Percentiles rank a stretch among this genome's conserved stretches.
Evolutionary conservation across 305 asterid genomes (phyloP).

Genomic region (Rubia peregrina): DNA sequence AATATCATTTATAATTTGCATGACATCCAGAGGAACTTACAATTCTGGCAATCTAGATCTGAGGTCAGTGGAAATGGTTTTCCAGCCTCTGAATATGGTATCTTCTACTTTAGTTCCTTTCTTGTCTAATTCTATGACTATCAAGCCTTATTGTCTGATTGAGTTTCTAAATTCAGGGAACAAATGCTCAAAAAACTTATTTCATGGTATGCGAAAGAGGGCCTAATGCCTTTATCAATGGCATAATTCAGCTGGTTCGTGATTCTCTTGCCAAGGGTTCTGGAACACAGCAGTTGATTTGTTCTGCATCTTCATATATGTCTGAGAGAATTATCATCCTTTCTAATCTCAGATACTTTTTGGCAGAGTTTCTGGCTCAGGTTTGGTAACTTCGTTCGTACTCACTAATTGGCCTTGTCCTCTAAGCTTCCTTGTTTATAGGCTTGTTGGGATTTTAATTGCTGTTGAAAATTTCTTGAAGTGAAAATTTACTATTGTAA

Average conservation of each 20-base stretch:
- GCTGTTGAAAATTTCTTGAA: not conserved
- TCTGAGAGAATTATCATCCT: constrained; percentile 77
- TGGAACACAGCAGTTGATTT: constrained; percentile 50
- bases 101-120: constrained; percentile 14
- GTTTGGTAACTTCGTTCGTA: constrained; percentile 17
- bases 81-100: constrained; percentile 4
- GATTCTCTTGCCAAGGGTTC: constrained; percentile 56
- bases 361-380: constrained; percentile 90
- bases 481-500: not conserved
- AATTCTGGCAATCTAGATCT: constrained; percentile 78
- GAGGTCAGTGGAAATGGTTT: constrained; percentile 51
- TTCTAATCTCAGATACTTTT: constrained; percentile 58
- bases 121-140: not conserved
- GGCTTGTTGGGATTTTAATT: not conserved
- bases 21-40: constrained; percentile 64
- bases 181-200: constrained; percentile 68
- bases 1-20: constrained; percentile 64
- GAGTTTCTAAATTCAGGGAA: constrained; percentile 40
- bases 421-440: constrained; percentile 1
- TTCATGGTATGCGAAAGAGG: constrained; percentile 93
- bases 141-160: not conserved
- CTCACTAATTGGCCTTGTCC: not conserved
- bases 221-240: constrained; percentile 66
- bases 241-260: constrained; percentile 52
- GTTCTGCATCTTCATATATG: constrained; percentile 72